Evolutionary conservation across 257 asterid genomes (phyloP).

Genomic region (Orobanche coerulescens): DNA sequence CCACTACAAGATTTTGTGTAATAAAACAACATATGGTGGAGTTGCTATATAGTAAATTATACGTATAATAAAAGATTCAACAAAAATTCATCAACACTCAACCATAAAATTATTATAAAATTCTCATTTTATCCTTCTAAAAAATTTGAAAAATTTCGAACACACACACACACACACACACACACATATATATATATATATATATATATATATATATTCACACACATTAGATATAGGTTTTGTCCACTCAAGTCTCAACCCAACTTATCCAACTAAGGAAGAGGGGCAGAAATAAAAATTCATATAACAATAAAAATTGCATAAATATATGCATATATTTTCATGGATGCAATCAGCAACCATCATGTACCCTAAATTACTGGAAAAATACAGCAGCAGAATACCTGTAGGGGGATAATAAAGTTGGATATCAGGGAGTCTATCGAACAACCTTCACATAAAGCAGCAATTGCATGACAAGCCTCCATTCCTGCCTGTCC

Average conservation of each 20-base stretch:
- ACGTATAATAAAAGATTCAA: not conserved
- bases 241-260: not conserved
- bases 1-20: not conserved
- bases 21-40: not conserved
- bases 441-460: conserved; percentile 84
- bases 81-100: not conserved
- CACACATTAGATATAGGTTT: not conserved
- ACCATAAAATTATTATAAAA: not conserved
- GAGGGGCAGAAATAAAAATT: no score
- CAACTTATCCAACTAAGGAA: not conserved
- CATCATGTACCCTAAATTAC: not conserved
- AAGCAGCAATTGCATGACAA: conserved; percentile 88
- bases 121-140: not conserved
- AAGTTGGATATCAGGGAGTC: conserved; percentile 92
- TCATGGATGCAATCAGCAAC: not conserved
- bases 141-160: not conserved
- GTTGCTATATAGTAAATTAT: not conserved
- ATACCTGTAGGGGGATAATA: conserved; percentile 96
- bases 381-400: no score
- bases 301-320: not conserved
- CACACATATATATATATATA: no score
- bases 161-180: no score
- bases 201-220: no score
- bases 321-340: not conserved
- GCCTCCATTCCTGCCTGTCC: conserved; percentile 79